These are phyloP conservation scores for Coemansia sp. DNA, from an alignment of 192 early-diverging fungal genomes.

Conservation along the genomic window DNA sequence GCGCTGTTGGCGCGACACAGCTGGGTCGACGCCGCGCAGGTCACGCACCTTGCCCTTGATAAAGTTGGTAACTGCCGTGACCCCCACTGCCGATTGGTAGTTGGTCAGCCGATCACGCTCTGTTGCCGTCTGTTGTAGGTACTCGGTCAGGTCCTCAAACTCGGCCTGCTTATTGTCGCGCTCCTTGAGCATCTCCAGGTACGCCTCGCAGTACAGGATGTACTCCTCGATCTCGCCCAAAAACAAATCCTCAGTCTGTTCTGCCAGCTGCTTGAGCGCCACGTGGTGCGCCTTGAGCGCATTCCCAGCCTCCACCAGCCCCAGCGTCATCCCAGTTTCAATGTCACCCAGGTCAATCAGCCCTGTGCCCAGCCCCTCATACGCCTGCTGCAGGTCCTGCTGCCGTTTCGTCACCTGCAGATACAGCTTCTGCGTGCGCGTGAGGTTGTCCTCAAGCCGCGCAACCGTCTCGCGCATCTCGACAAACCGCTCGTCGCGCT, in stretches of 20 bases:
- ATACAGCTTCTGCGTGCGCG: constrained; percentile 81
- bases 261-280: constrained; percentile 67
- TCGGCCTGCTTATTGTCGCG: constrained; percentile 97
- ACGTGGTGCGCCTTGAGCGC: constrained; percentile 66
- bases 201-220: constrained; percentile 56
- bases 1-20: constrained; percentile 75
- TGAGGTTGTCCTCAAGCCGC: constrained; percentile 84
- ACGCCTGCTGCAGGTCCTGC: constrained; percentile 73
- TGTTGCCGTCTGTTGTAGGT: constrained; percentile 64
- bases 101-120: constrained; percentile 73
- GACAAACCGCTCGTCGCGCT: constrained; percentile 82
- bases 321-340: constrained; percentile 80
- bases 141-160: constrained; percentile 82
- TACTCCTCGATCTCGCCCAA: constrained; percentile 82
- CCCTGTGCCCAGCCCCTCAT: constrained; percentile 74
- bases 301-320: constrained; percentile 72
- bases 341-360: constrained; percentile 73
- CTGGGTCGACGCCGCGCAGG: constrained; percentile 81
- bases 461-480: constrained; percentile 77
- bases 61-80: constrained; percentile 65
- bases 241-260: constrained; percentile 55
- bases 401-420: constrained; percentile 71
- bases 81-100: constrained; percentile 58
- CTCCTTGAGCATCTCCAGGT: constrained; percentile 66
- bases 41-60: constrained; percentile 87